Base-by-base conservation (phyloP, 2,329 filamentous ascomycete genomes). In the Septoria linicola region DNA sequence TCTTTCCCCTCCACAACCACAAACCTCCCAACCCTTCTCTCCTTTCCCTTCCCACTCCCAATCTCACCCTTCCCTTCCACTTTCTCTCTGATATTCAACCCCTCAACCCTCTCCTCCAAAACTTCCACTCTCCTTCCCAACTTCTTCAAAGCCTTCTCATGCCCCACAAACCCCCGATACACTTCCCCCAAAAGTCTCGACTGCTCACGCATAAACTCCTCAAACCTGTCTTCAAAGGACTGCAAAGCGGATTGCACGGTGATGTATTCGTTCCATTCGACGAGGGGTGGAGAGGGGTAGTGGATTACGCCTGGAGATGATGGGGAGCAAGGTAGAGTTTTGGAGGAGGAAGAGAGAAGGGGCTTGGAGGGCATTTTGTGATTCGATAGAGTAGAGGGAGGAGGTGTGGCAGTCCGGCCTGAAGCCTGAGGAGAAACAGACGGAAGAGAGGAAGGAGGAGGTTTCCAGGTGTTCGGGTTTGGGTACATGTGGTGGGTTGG, bases 121-220 rank as follows among this genome's bases (percentile, higher is more conserved):
- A 4, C 13, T 7, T 4, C 31, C 5, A 34, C 4, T 13, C 31
- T 13, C 31, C n/a, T 34, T 13, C n/a, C 5, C n/a, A 6, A 13
- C 14, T 13, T 34, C 14, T 16, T 5, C 14, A 34, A 34, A 34
- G 5, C 5, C 31, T 34, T 34, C 31, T 34, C 31, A 34, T 34
- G 39, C 17, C 11, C n/a, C n/a, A 39, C 21, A 6, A 47, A 21
- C 8, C 30, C n/a, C 3, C 10, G 17, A 8, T 25, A 34, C 8
- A 30, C 7, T 7, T 40, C 34, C 27, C 17, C 20, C 44, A 40
- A 11, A 10, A 47, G 23, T 3, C 44, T 17, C 8, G 32, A 39
- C 14, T 47, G 44, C 7, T 16, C 13, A 10, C 20, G 34, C 44
- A 47, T 39, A 16, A 16, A 40, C n/a, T 25, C 44, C 17, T 47